A percentile compares a stretch with the other conserved stretches of the same genome.
These are phyloP conservation scores for Lactifluus pinguis DNA, from an alignment of 768 basidiomycete genomes.

Conservation along the genomic window DNA sequence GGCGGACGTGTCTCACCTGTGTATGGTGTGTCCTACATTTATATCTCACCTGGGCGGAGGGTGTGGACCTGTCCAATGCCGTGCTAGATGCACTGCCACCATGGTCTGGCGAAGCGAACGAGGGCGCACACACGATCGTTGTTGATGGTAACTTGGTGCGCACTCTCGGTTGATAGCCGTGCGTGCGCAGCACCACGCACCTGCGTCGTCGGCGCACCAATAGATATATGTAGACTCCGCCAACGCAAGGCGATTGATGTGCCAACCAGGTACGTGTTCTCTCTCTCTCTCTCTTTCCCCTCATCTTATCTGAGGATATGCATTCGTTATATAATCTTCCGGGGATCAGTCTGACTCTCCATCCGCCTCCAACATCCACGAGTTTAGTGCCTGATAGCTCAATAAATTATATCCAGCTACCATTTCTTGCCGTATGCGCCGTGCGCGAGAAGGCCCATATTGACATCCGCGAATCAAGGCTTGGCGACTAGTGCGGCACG, in stretches of 20 bases:
- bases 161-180: slow-evolving; percentile 52
- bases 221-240: slow-evolving; percentile 48
- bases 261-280: slow-evolving; percentile 50
- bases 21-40: slow-evolving; percentile 27
- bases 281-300: neutral
- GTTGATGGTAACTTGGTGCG: slow-evolving; percentile 49
- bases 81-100: slow-evolving; percentile 54
- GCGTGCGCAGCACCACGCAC: slow-evolving; percentile 33
- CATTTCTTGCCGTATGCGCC: slow-evolving; percentile 62
- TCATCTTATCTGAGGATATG: neutral
- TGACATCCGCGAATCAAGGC: slow-evolving; percentile 71
- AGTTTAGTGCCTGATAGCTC: neutral
- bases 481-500: slow-evolving; percentile 33
- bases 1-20: slow-evolving; percentile 37
- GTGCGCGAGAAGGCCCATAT: slow-evolving; percentile 52
- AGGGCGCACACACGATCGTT: slow-evolving; percentile 46
- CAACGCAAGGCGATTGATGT: slow-evolving; percentile 75
- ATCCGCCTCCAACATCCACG: neutral
- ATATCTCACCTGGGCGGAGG: slow-evolving; percentile 24
- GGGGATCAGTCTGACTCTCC: neutral
- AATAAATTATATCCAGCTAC: slow-evolving; percentile 40
- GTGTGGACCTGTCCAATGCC: slow-evolving; percentile 35
- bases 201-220: slow-evolving; percentile 41
- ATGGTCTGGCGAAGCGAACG: slow-evolving; percentile 26
- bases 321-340: neutral